Evolutionary conservation across 345 rosid genomes (phyloP).

Genomic region (Rhizophora mangle): DNA sequence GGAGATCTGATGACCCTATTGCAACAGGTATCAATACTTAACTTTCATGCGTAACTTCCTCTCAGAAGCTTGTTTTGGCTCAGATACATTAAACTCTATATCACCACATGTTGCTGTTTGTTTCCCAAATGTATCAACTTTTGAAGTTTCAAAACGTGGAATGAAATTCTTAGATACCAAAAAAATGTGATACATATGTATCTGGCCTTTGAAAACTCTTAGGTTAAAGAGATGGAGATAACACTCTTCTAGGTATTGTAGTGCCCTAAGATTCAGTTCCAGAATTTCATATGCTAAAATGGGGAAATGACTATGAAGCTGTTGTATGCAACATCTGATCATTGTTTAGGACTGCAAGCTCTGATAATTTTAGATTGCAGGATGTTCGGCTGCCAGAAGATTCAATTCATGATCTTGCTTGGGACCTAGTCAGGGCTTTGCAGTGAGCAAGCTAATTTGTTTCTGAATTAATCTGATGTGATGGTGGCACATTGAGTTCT

Average conservation of each 20-base stretch:
- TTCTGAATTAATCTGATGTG: not conserved
- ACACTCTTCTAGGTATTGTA: not conserved
- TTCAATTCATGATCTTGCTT: conserved; percentile 73
- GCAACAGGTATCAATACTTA: conserved; percentile 59
- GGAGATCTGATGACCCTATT: conserved; percentile 85
- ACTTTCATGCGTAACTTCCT: too few relatives aligned
- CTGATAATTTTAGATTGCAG: conserved; percentile 40
- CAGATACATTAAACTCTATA: too few relatives aligned
- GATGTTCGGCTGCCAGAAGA: conserved; percentile 89
- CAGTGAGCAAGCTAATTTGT: conserved; percentile 50
- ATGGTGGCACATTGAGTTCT: conserved; percentile 2
- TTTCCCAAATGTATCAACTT: not conserved
- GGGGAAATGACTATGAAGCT: not conserved
- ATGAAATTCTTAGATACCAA: too few relatives aligned
- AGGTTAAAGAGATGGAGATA: not conserved
- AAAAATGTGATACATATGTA: too few relatives aligned
- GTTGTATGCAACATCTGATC: not conserved
- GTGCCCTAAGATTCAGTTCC: not conserved
- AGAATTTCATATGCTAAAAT: not conserved
- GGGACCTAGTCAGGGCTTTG: conserved; percentile 73
- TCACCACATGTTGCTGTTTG: too few relatives aligned
- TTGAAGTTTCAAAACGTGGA: not conserved
- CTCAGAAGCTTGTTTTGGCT: too few relatives aligned
- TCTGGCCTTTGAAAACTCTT: too few relatives aligned
- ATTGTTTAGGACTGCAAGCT: conserved; percentile 6